phyloP scores from a whole-genome alignment of 139 green algal genomes.

The Coccomyxa sp. region DNA sequence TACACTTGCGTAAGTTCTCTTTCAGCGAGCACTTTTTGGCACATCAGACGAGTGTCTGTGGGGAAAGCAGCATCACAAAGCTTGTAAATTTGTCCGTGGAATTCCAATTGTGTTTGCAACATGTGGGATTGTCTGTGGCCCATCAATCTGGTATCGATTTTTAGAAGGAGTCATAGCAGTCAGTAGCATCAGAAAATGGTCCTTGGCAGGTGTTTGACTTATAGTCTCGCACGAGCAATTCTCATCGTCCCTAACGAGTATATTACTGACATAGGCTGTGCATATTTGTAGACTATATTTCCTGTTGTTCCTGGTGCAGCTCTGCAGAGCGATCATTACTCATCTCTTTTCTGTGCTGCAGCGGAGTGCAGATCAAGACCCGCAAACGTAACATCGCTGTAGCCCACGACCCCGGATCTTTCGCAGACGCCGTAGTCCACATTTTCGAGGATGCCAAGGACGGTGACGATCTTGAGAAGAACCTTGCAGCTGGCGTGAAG shows the following conservation, averaged over 20 bases:
- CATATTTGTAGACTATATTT: neutral
- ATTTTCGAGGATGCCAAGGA: constrained; percentile 76
- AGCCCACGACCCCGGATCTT: constrained; percentile 86
- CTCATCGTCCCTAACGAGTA: neutral
- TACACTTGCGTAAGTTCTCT: constrained; percentile 76
- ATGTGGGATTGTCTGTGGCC: neutral
- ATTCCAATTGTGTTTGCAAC: neutral
- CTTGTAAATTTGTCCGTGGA: neutral
- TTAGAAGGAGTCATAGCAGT: no score
- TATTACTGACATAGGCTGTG: neutral
- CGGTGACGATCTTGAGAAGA: constrained; percentile 46
- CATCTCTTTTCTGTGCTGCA: constrained; percentile 30
- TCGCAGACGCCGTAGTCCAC: constrained; percentile 83
- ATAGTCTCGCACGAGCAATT: no score
- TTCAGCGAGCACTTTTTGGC: neutral
- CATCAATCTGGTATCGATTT: neutral
- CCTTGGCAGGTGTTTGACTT: no score
- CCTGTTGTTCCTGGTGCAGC: neutral
- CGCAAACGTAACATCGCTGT: constrained; percentile 96
- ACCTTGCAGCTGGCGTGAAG: constrained; percentile 75
- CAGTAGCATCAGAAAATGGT: no score
- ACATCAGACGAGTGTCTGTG: no score
- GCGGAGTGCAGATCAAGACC: constrained; percentile 90
- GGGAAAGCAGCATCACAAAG: neutral
- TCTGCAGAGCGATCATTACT: neutral